These are phyloP conservation scores for Arabidopsis arenosa DNA, from an alignment of 345 rosid species.

Conservation along the genomic window DNA sequence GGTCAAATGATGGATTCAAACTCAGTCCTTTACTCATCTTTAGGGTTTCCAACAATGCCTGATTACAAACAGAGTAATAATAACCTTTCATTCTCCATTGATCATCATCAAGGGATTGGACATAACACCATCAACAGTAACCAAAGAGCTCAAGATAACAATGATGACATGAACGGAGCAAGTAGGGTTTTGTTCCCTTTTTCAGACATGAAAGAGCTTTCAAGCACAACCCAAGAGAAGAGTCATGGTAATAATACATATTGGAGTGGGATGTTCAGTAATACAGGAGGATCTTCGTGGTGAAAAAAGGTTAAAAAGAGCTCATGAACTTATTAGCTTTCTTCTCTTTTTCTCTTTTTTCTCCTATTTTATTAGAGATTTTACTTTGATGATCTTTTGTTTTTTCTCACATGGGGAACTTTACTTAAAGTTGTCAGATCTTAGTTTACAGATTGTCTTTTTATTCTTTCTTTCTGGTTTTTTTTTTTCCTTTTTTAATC, in stretches of 20 bases:
- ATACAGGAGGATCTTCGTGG: constrained; percentile 48
- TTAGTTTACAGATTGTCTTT: constrained; percentile 44
- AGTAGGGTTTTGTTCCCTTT: constrained; percentile 48
- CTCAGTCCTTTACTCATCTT: constrained; percentile 43
- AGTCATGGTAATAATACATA: constrained; percentile 40
- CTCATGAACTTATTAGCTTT: constrained; percentile 23
- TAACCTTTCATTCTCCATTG: constrained; percentile 43
- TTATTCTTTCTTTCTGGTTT: constrained; percentile 5
- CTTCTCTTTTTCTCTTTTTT: constrained; percentile 22
- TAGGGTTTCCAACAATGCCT: constrained; percentile 47
- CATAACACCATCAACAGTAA: constrained; percentile 39
- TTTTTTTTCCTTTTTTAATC: neutral
- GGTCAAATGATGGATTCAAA: constrained; percentile 49
- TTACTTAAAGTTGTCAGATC: constrained; percentile 48
- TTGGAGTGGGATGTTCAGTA: constrained; percentile 48
- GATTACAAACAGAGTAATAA: constrained; percentile 42
- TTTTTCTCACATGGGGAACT: constrained; percentile 50
- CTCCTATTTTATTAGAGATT: constrained; percentile 29
- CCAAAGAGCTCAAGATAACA: constrained; percentile 27
- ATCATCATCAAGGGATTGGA: constrained; percentile 43
- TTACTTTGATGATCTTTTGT: constrained; percentile 43
- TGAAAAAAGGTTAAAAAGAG: constrained; percentile 39
- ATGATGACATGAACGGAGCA: constrained; percentile 43
- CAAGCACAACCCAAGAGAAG: constrained; percentile 42
- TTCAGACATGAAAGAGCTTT: constrained; percentile 47